These are phyloP conservation scores for Polygonum maritimum DNA, from an alignment of 148 eudicot species.

Conservation along the genomic window DNA sequence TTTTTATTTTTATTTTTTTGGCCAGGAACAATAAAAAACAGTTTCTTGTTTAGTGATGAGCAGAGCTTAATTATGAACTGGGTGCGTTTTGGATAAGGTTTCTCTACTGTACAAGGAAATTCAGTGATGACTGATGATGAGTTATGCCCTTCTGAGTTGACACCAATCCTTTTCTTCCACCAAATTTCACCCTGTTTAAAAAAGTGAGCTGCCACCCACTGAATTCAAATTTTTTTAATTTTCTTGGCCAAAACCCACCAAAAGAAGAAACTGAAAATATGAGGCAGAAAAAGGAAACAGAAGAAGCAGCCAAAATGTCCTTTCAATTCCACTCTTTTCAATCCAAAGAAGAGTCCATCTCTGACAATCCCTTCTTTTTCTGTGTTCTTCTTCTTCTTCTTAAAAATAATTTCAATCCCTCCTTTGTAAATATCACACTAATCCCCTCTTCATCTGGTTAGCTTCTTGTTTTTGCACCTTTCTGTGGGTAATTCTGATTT, in stretches of 20 bases:
- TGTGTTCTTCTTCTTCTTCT: not conserved
- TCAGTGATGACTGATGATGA: constrained; percentile 1
- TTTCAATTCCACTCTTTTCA: constrained; percentile 2
- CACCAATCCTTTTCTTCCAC: constrained; percentile 1
- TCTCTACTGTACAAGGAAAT: not conserved
- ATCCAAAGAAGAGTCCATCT: not conserved
- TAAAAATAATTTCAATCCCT: not conserved
- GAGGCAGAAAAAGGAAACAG: constrained; percentile 1
- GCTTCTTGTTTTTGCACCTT: not conserved
- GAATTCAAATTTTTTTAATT: not conserved
- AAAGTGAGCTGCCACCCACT: not conserved
- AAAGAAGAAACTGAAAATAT: constrained; percentile 5
- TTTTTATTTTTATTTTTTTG: not conserved
- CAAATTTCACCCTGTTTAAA: not conserved
- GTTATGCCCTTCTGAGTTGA: not conserved
- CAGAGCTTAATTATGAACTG: not conserved
- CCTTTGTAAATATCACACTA: not conserved
- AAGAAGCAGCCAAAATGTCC: constrained; percentile 5
- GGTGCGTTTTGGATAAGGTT: constrained; percentile 5
- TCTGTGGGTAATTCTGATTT: not conserved
- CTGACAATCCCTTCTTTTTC: constrained; percentile 4
- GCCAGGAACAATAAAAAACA: not conserved
- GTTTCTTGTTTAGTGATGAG: not conserved
- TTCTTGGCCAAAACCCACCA: not conserved
- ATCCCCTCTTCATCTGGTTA: not conserved